phyloP scores from a whole-genome alignment of 495 filamentous ascomycete genomes.

The Rusavskia elegans region DNA sequence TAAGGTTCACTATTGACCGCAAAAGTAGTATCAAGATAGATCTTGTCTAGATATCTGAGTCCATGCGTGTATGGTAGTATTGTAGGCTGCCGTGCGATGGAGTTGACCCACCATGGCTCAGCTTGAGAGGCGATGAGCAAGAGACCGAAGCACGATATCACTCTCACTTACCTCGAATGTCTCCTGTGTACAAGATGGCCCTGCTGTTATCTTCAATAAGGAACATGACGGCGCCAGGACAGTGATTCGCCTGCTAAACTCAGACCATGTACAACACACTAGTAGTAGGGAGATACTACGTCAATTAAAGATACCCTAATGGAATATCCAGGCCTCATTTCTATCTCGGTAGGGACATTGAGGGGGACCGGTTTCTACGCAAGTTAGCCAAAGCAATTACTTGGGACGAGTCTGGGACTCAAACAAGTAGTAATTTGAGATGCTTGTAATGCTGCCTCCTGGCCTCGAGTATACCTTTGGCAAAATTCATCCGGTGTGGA shows the following conservation, averaged over 20 bases:
- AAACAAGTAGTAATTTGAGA: conserved; percentile 49
- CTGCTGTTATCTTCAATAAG: conserved; percentile 65
- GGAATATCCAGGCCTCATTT: conserved; percentile 46
- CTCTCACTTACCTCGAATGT: conserved; percentile 51
- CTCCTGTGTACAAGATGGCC: conserved; percentile 81
- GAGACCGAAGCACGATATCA: not conserved
- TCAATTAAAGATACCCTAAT: conserved; percentile 76
- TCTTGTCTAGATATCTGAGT: conserved; percentile 48
- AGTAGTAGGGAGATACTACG: conserved; percentile 18
- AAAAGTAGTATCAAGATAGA: conserved; percentile 85
- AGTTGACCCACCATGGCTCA: conserved; percentile 52
- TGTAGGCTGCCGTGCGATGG: conserved; percentile 51
- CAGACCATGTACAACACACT: not conserved
- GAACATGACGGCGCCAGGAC: conserved; percentile 85
- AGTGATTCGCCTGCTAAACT: conserved; percentile 54
- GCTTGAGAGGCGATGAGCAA: conserved; percentile 19
- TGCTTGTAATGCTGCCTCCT: conserved; percentile 56
- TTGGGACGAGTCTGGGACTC: not conserved
- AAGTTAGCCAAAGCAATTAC: not conserved
- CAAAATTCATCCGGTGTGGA: conserved; percentile 64
- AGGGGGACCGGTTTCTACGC: conserved; percentile 63
- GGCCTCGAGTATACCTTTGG: conserved; percentile 58
- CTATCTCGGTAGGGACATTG: conserved; percentile 64
- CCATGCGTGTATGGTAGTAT: conserved; percentile 62
- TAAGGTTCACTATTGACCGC: conserved; percentile 29